phyloP scores from a whole-genome alignment of 148 eudicot genomes.

The Dianthus caryophyllus region DNA sequence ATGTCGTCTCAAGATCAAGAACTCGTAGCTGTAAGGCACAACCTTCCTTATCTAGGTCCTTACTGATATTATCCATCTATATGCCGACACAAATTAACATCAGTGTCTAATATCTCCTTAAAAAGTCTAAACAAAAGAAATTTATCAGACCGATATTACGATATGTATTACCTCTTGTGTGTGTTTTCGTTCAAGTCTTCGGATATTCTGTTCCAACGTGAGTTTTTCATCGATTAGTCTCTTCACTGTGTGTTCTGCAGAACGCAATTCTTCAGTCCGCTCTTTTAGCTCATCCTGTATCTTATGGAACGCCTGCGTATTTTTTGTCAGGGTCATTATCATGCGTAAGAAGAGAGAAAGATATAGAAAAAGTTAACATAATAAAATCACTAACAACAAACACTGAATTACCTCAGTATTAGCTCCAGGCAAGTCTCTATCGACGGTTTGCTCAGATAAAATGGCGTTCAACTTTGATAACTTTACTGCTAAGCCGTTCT shows the following conservation, averaged over 20 bases:
- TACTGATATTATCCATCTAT: constrained; percentile 46
- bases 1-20: constrained; percentile 64
- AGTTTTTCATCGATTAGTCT: constrained; percentile 58
- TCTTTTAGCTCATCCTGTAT: constrained; percentile 63
- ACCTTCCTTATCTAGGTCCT: constrained; percentile 52
- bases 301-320: constrained; percentile 49
- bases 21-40: constrained; percentile 42
- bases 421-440: constrained; percentile 59
- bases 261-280: constrained; percentile 65
- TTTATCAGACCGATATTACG: too few relatives aligned
- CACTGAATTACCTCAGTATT: constrained; percentile 55
- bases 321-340: neutral
- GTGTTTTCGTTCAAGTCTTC: constrained; percentile 57
- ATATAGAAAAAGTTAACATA: neutral
- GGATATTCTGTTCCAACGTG: constrained; percentile 57
- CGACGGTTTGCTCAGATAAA: constrained; percentile 42
- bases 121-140: neutral
- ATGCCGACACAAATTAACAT: constrained; percentile 19
- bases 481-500: constrained; percentile 51
- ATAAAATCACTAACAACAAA: too few relatives aligned
- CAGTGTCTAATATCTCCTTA: constrained; percentile 2
- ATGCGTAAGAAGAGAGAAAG: constrained; percentile 12
- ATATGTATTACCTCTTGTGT: constrained; percentile 44
- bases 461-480: constrained; percentile 46
- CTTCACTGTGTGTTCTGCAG: constrained; percentile 63